Percentiles rank a stretch among this genome's conserved stretches.
phyloP scores from a whole-genome alignment of 305 asterid species.

The Nicotiana rustica region DNA sequence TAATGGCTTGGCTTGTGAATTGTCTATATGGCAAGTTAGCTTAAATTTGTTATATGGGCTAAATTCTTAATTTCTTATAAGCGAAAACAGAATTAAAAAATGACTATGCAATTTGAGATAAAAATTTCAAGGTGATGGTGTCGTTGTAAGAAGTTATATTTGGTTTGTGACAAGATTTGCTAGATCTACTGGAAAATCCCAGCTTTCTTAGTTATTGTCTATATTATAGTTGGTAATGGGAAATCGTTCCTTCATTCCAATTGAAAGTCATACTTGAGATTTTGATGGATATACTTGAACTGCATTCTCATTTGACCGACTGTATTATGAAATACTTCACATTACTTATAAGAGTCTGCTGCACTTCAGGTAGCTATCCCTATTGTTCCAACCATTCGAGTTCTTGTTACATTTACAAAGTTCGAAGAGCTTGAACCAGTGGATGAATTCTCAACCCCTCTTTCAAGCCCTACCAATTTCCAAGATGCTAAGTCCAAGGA shows the following conservation, averaged over 20 bases:
- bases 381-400: conserved; percentile 94
- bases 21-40: background rate
- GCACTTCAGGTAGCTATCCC: conserved; percentile 87
- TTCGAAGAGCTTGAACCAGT: conserved; percentile 93
- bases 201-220: background rate
- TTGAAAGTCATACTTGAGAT: background rate
- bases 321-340: background rate
- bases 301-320: background rate
- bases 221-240: background rate
- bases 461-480: conserved; percentile 91
- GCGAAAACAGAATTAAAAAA: background rate
- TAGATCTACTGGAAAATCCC: background rate
- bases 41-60: background rate
- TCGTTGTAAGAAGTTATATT: conserved; percentile 12
- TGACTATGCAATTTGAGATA: background rate
- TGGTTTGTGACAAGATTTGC: conserved; percentile 13
- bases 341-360: background rate
- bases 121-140: conserved; percentile 9
- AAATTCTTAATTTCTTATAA: background rate
- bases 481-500: conserved; percentile 83
- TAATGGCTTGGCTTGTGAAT: background rate
- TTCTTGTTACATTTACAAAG: conserved; percentile 91
- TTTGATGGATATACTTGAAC: conserved; percentile 26
- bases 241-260: background rate
- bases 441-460: conserved; percentile 95